Base-by-base conservation (phyloP, 768 basidiomycete species). In the Crassisporium funariophilum region DNA sequence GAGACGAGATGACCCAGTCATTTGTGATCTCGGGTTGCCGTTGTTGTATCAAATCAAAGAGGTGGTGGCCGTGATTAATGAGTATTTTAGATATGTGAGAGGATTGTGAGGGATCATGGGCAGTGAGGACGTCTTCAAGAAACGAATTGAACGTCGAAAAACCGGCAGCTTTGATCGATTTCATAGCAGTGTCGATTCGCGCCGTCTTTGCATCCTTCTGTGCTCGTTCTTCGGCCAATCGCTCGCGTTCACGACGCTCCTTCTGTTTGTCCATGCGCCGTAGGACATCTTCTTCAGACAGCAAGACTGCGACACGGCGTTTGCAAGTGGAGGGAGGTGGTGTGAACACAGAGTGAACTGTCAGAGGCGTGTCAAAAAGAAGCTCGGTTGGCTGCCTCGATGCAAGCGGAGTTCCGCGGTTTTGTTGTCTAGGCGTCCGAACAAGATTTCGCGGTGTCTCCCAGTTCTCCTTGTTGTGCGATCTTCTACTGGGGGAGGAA, bases 41-140 rank as follows among this genome's bases (percentile, higher is more conserved):
- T 15, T 24, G 10, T 5, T 33, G 44, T 7, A 39, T 35, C 15
- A n/a, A 13, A 10, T 46, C 34, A 6, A 54, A 17, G 2, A 54
- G 10, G 5, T 8, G 2, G 2, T 13, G 2, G 8, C 53, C 53
- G 19, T 54, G 53, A 19, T 44, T 20, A 17, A 27, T 34, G 20
- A 54, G 19, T 4, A 54, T 15, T 5, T 34, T 29, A 12, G 52
- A 37, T 12, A 47, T 38, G 16, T 54, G 52, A 1, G 52, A 54
- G 3, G 52, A 49, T 9, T 29, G 47, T 11, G 13, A 3, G 5
- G 15, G 47, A 20, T 54, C 52, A 8, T 49, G 8, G 12, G 46
- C 41, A 11, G 34, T 37, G 17, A 54, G 19, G 6, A 54, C 15
- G 8, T 33, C 43, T 10, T 17, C 9, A 10, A 54, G 15, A 33